These are phyloP conservation scores for Hypoxylon sp. DNA, from an alignment of 2,329 filamentous ascomycete genomes.

Conservation along the genomic window DNA sequence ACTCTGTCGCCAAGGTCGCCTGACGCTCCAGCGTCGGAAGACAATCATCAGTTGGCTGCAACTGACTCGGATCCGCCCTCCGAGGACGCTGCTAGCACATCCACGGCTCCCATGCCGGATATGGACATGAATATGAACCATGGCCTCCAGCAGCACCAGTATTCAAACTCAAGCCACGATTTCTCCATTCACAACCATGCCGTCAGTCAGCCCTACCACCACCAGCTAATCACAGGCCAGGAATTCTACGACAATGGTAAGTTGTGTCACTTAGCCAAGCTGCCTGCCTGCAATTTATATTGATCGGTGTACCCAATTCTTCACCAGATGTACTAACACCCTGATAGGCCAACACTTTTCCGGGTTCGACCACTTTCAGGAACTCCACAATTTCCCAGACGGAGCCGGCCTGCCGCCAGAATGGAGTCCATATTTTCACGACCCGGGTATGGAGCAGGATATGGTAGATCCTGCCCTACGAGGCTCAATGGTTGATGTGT, in stretches of 20 bases:
- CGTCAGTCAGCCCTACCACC: conserved; percentile 47
- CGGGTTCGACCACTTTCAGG: conserved; percentile 50
- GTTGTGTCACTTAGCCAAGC: conserved; percentile 31
- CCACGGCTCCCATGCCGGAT: conserved; percentile 55
- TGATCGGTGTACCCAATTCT: conserved; percentile 22
- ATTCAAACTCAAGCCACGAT: conserved; percentile 45
- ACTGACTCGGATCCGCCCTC: conserved; percentile 50
- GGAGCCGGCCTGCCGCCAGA: conserved; percentile 45
- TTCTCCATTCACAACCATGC: conserved; percentile 46
- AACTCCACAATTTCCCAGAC: conserved; percentile 46
- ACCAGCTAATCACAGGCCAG: conserved; percentile 48
- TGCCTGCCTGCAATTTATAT: conserved; percentile 20
- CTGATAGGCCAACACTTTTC: conserved; percentile 51
- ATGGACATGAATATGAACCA: conserved; percentile 54
- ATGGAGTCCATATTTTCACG: conserved; percentile 50
- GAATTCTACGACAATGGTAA: conserved; percentile 52
- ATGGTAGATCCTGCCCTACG: conserved; percentile 53
- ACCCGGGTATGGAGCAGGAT: conserved; percentile 48
- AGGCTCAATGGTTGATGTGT: conserved; percentile 48
- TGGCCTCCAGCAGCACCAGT: conserved; percentile 49
- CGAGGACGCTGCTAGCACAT: conserved; percentile 48
- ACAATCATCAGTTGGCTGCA: conserved; percentile 47
- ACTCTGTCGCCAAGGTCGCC: conserved; percentile 51
- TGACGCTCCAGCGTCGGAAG: conserved; percentile 52
- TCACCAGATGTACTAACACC: conserved; percentile 38